A percentile compares a stretch with the other conserved stretches of the same genome.
Conservation (phyloP, 148 eudicot genomes). For the Vaccinium myrtillus region DNA sequence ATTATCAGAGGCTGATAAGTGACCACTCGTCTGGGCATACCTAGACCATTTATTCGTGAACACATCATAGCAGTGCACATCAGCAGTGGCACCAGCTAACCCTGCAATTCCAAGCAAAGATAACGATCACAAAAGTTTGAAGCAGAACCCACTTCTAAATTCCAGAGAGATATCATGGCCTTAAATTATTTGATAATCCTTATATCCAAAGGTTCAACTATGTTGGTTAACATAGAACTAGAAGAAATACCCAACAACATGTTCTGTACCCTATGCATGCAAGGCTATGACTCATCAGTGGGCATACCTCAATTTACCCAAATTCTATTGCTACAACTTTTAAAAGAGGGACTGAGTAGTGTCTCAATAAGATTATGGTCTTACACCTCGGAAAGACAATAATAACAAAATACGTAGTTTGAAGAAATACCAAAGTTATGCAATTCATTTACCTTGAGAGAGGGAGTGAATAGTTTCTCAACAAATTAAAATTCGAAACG, state of each 20-base stretch:
- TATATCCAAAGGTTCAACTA: neutral
- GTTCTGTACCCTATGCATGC: neutral
- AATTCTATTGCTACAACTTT: neutral
- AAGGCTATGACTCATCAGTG: neutral
- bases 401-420: neutral
- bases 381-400: no score
- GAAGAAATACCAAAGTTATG: neutral
- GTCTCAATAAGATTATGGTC: neutral
- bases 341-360: neutral
- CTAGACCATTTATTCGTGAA: constrained; percentile 95
- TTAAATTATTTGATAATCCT: neutral
- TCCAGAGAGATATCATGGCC: neutral
- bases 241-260: neutral
- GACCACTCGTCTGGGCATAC: constrained; percentile 34
- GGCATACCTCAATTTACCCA: neutral
- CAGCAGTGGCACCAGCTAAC: constrained; percentile 96
- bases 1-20: neutral
- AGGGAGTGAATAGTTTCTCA: neutral
- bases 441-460: neutral
- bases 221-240: neutral
- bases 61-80: constrained; percentile 95
- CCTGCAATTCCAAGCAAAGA: constrained; percentile 50
- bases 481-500: neutral
- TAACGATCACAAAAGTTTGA: constrained; percentile 20
- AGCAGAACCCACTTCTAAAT: neutral